A percentile compares a stretch with the other conserved stretches of the same genome.
Conservation (phyloP, 768 basidiomycete genomes). For the Leccinellum albellum region DNA sequence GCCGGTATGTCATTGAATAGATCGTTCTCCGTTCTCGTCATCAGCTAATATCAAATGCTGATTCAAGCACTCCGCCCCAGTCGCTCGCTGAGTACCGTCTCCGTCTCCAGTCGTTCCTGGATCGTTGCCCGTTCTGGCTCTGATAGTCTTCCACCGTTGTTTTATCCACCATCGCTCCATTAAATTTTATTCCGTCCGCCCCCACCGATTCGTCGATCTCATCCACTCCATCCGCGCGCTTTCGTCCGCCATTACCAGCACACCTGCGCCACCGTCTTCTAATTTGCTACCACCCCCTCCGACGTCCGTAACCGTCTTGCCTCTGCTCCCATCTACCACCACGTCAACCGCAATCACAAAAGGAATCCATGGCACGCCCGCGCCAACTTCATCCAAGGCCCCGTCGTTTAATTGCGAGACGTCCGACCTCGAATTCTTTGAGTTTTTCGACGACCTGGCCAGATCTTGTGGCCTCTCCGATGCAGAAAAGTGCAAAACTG, state of each 20-base stretch:
- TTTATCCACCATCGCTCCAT: background rate
- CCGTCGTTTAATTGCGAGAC: background rate
- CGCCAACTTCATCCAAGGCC: background rate
- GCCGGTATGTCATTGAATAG: background rate
- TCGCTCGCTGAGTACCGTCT: too few species aligned
- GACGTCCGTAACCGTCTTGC: background rate
- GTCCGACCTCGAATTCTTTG: slow-evolving; percentile 1
- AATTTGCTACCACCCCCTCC: background rate
- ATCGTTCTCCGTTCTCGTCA: background rate
- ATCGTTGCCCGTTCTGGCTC: background rate
- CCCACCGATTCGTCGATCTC: background rate
- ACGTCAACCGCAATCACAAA: background rate
- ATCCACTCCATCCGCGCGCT: too few species aligned
- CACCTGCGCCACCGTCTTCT: background rate
- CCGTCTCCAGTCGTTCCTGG: background rate
- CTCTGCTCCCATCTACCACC: background rate
- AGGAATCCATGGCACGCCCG: background rate
- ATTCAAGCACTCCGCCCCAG: too few species aligned
- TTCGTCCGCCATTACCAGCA: background rate
- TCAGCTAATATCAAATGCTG: too few species aligned
- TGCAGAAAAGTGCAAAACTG: background rate
- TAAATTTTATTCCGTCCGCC: background rate
- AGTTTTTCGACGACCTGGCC: slow-evolving; percentile 1
- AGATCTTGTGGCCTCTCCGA: background rate
- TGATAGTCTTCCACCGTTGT: background rate